Percentiles rank a stretch among this genome's conserved stretches.
phyloP scores from a whole-genome alignment of 139 green algal species.

The Chlorella sp. region DNA sequence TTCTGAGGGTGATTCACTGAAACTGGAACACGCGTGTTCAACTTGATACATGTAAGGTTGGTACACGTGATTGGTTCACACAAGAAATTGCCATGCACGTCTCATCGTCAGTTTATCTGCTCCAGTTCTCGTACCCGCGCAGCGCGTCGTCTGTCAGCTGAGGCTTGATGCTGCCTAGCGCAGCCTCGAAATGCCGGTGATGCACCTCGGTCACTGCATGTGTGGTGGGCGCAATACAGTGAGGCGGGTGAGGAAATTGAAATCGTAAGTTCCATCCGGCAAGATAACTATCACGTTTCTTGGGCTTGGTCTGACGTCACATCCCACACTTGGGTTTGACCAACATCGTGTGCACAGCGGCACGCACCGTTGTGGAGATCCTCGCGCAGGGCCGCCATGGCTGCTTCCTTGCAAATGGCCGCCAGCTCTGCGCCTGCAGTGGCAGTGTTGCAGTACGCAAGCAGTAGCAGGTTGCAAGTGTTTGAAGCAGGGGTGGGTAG shows the following conservation, averaged over 20 bases:
- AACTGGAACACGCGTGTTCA: too few relatives aligned
- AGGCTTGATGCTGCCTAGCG: slow-evolving; percentile 44
- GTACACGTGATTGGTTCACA: too few relatives aligned
- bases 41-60: too few relatives aligned
- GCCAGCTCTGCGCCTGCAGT: slow-evolving; percentile 73
- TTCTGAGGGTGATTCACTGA: too few relatives aligned
- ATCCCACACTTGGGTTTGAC: background rate
- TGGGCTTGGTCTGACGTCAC: background rate
- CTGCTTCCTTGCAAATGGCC: slow-evolving; percentile 83
- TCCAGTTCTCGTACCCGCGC: too few relatives aligned
- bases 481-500: too few relatives aligned
- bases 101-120: too few relatives aligned
- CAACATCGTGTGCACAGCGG: background rate
- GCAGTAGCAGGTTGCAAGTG: background rate
- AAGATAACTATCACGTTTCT: background rate
- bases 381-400: slow-evolving; percentile 83
- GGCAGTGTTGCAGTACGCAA: background rate
- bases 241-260: background rate
- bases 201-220: slow-evolving; percentile 49
- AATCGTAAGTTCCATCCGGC: background rate
- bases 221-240: background rate
- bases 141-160: slow-evolving; percentile 27
- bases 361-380: slow-evolving; percentile 47
- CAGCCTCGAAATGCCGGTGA: slow-evolving; percentile 60
- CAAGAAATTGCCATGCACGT: too few relatives aligned